Evolutionary conservation across 116 monocot species (phyloP).

Genomic region (Zostera marina): DNA sequence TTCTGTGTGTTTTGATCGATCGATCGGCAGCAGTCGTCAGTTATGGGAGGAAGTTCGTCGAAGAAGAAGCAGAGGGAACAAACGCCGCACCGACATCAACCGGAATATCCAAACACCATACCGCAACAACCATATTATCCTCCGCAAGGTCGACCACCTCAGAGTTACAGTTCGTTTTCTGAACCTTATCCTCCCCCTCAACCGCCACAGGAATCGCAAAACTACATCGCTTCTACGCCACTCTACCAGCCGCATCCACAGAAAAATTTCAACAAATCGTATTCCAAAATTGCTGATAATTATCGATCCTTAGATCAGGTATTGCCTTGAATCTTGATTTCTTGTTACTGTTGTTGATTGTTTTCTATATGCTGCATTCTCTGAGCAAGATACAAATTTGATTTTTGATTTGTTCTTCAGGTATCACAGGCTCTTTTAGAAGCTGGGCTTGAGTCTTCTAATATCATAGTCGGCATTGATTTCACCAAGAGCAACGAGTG

Average conservation of each 20-base stretch:
- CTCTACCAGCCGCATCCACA: not conserved
- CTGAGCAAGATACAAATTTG: no score
- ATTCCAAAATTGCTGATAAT: conserved; percentile 28
- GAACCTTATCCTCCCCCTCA: no score
- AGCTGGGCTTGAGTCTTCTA: conserved; percentile 60
- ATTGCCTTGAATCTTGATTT: not conserved
- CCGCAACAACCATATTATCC: not conserved
- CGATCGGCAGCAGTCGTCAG: not conserved
- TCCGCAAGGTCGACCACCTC: not conserved
- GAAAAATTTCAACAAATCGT: conserved; percentile 14
- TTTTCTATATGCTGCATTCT: no score
- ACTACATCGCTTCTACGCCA: no score
- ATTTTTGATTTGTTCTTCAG: conserved; percentile 14
- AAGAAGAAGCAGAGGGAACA: not conserved
- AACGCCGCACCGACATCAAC: not conserved
- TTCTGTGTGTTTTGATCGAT: no score
- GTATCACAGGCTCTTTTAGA: conserved; percentile 52
- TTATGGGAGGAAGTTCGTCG: conserved; percentile 12
- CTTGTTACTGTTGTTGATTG: no score
- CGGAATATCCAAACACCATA: not conserved
- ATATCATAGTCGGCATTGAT: conserved; percentile 66
- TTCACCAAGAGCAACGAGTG: conserved; percentile 79
- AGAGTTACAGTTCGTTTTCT: no score
- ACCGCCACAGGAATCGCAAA: not conserved
- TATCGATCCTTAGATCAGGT: conserved; percentile 25